Percentiles rank a stretch among this genome's conserved stretches.
Conservation (phyloP, 768 basidiomycete genomes). For the Lentinus tigrinus region DNA sequence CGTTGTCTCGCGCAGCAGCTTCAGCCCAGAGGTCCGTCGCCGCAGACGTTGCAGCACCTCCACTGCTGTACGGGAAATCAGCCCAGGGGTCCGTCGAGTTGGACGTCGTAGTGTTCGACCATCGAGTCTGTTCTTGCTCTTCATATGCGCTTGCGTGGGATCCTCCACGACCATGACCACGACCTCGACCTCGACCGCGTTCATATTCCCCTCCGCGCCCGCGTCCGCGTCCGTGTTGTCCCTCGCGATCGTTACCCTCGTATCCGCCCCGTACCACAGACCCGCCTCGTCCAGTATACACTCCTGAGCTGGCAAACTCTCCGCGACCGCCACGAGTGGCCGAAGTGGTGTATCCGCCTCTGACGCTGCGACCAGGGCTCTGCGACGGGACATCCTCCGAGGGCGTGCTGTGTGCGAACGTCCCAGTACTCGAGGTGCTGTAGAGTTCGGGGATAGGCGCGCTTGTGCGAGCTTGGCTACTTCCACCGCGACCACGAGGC, state of each 20-base stretch:
- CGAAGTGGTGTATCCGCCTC: neutral
- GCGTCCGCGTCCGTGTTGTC: neutral
- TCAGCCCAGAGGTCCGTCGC: neutral
- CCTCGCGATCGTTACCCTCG: neutral
- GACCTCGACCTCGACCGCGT: neutral
- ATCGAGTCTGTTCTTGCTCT: too few species aligned
- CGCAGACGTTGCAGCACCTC: too few species aligned
- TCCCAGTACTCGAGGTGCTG: too few species aligned
- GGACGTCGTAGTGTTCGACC: too few species aligned
- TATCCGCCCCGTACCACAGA: neutral
- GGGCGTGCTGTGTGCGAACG: too few species aligned
- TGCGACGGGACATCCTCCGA: neutral
- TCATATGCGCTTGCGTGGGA: neutral
- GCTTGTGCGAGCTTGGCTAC: too few species aligned
- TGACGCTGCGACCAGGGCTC: neutral
- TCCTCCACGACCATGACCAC: neutral
- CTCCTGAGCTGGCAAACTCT: neutral
- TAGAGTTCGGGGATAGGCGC: too few species aligned
- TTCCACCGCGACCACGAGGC: too few species aligned
- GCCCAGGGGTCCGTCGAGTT: too few species aligned
- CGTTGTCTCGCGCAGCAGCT: neutral
- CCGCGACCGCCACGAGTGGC: neutral
- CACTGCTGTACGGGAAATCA: too few species aligned
- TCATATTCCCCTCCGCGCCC: neutral
- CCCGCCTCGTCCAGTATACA: neutral